Conservation (phyloP, 2,329 filamentous ascomycete genomes). For the Scorias spongiosa region DNA sequence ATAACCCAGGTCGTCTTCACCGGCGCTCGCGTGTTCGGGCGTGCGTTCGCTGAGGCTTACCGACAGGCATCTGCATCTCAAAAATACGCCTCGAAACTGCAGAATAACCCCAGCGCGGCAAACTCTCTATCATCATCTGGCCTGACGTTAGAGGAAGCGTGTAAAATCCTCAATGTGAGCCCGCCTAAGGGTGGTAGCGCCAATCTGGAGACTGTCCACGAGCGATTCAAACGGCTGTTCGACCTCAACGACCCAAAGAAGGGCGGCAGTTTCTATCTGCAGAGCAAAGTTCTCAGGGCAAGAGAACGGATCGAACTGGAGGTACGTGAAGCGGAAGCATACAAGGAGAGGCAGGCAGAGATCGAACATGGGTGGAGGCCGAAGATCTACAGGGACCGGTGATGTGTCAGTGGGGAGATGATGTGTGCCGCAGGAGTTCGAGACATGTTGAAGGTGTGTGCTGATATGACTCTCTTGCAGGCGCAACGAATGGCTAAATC, state of each 20-base stretch:
- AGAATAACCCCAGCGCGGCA: constrained; percentile 19
- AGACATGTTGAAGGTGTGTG: constrained; percentile 3
- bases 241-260: constrained; percentile 90
- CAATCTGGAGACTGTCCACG: constrained; percentile 64
- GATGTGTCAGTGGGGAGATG: background rate
- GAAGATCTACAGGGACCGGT: constrained; percentile 83
- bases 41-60: constrained; percentile 87
- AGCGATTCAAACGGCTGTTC: constrained; percentile 86
- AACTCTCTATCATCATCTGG: constrained; percentile 49
- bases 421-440: background rate
- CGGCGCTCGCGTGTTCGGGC: constrained; percentile 79
- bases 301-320: constrained; percentile 86
- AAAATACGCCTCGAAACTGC: constrained; percentile 18
- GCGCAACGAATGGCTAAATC: constrained; percentile 5
- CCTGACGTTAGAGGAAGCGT: constrained; percentile 89
- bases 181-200: constrained; percentile 64
- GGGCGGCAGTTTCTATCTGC: constrained; percentile 92
- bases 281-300: constrained; percentile 88
- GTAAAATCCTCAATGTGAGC: constrained; percentile 91
- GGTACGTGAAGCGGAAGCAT: constrained; percentile 55
- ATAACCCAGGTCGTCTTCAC: constrained; percentile 86
- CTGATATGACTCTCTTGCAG: constrained; percentile 3
- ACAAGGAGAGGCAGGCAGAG: constrained; percentile 61
- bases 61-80: constrained; percentile 75
- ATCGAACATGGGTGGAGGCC: constrained; percentile 79